These are phyloP conservation scores for Lentinus brumalis DNA, from an alignment of 768 basidiomycete species.

Conservation along the genomic window DNA sequence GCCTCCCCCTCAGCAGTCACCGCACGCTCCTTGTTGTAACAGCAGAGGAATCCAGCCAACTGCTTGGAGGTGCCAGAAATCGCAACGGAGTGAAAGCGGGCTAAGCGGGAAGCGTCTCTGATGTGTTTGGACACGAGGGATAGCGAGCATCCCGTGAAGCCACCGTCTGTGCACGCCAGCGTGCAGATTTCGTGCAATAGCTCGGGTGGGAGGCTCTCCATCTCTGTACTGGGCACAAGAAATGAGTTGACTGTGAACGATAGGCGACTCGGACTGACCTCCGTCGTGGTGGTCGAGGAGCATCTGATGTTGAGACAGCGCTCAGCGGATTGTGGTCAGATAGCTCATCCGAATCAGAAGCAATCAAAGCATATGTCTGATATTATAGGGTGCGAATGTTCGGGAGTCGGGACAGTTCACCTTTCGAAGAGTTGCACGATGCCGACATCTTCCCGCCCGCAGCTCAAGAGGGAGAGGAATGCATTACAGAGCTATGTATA, in stretches of 20 bases:
- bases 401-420: too few relatives aligned
- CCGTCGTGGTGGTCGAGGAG: too few relatives aligned
- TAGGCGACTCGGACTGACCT: too few relatives aligned
- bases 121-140: not conserved
- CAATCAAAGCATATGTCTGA: too few relatives aligned
- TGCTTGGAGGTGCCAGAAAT: not conserved
- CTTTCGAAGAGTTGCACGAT: too few relatives aligned
- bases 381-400: too few relatives aligned
- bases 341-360: not conserved
- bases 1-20: not conserved
- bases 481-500: not conserved
- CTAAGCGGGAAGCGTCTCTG: not conserved
- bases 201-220: too few relatives aligned
- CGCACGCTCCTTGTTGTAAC: not conserved
- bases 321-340: not conserved
- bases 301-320: too few relatives aligned
- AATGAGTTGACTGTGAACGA: too few relatives aligned
- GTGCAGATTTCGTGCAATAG: not conserved
- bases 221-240: too few relatives aligned
- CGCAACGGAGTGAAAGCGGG: not conserved
- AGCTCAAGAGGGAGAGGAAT: not conserved
- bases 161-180: not conserved
- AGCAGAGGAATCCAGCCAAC: not conserved
- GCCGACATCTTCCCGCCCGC: too few relatives aligned
- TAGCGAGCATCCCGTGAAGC: not conserved